phyloP scores from a whole-genome alignment of 805 yeast genomes.

The Spencermartinsiella europaea region DNA sequence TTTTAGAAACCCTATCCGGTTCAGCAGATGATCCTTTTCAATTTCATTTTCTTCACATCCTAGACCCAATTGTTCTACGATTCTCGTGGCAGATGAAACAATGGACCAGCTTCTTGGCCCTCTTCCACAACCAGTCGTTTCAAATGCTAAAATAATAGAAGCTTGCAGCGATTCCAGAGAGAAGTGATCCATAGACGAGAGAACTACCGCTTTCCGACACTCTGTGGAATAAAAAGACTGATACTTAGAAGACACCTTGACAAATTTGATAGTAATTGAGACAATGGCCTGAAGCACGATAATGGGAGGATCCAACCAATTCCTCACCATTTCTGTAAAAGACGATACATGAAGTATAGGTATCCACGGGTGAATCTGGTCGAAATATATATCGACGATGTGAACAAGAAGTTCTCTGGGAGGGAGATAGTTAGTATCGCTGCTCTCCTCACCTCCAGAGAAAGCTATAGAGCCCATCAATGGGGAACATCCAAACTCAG shows the following conservation, averaged over 20 bases:
- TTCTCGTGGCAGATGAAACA: conserved; percentile 10
- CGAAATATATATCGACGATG: conserved; percentile 5
- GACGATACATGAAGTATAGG: conserved; percentile 11
- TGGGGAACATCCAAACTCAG: no score
- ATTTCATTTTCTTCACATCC: conserved; percentile 10
- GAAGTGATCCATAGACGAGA: conserved; percentile 7
- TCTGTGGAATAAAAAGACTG: not conserved
- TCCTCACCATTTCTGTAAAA: not conserved
- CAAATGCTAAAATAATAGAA: conserved; percentile 10
- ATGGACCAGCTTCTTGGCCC: conserved; percentile 15
- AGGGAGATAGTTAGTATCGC: conserved; percentile 3
- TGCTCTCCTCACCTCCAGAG: no score
- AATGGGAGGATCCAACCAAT: not conserved
- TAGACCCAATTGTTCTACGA: conserved; percentile 12
- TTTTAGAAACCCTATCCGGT: conserved; percentile 7
- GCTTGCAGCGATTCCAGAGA: conserved; percentile 14
- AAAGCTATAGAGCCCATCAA: no score
- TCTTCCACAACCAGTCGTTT: conserved; percentile 9
- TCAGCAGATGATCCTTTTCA: conserved; percentile 5
- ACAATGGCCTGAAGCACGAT: conserved; percentile 10
- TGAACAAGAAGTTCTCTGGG: conserved; percentile 4
- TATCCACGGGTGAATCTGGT: conserved; percentile 13
- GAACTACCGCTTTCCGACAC: conserved; percentile 10
- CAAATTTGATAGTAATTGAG: conserved; percentile 6
- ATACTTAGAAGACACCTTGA: not conserved